These are phyloP conservation scores for Alternaria atra DNA, from an alignment of 2,329 filamentous ascomycete genomes.

Conservation along the genomic window DNA sequence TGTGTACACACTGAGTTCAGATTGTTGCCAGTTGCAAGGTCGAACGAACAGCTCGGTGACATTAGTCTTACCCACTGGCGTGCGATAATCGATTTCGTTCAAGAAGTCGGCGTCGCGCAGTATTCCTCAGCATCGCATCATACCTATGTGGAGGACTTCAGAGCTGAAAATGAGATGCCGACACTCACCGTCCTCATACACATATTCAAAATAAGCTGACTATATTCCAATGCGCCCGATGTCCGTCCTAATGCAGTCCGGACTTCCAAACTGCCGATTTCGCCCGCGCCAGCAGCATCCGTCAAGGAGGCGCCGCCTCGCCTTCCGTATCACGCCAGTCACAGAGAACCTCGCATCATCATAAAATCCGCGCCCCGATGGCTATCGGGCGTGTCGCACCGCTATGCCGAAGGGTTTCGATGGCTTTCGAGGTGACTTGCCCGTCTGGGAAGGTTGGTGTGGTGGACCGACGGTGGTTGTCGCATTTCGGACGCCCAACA, in stretches of 20 bases:
- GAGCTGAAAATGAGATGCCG: neutral
- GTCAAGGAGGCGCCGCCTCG: neutral
- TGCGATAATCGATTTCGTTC: neutral
- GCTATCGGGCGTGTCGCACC: constrained; percentile 10
- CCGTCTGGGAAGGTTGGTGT: constrained; percentile 1
- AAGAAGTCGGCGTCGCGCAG: neutral
- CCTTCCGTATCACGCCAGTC: neutral
- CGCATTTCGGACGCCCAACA: neutral
- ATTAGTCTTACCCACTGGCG: neutral
- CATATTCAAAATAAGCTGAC: neutral
- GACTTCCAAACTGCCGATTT: neutral
- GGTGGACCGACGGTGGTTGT: neutral
- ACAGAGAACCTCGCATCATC: neutral
- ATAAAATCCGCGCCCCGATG: constrained; percentile 4
- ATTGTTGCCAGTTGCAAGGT: neutral
- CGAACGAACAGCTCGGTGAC: neutral
- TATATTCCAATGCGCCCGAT: neutral
- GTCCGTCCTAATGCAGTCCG: neutral
- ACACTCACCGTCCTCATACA: neutral
- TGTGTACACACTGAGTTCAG: neutral
- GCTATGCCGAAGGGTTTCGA: constrained; percentile 11
- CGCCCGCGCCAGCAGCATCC: neutral
- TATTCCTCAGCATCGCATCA: neutral
- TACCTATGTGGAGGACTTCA: neutral
- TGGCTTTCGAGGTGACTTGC: neutral